Base-by-base conservation (phyloP, 805 yeast genomes). In the Cyberlindnera amylophila region DNA sequence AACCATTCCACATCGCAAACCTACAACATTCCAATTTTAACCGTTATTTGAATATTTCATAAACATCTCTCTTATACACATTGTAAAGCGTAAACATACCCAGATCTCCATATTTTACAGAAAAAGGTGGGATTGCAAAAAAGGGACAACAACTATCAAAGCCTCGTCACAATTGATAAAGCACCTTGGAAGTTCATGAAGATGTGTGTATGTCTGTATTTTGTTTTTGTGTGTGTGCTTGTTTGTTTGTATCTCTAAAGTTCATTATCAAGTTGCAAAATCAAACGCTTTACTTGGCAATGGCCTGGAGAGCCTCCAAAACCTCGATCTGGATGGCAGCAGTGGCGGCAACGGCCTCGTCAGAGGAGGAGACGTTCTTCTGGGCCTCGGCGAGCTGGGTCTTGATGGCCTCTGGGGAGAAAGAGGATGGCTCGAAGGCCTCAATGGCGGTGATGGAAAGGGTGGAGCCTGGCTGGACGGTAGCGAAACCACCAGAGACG, bases 251-350 rank as follows among this genome's bases (percentile, higher is more conserved):
- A 11, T 14, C 5, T 14, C 14, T n/a, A n/a, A n/a, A 14, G 9
- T 4, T 24, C 32, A n/a, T 33, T 13, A 34, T 28, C 17, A 36
- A 17, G n/a, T 6, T 36, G 34, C 29, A 29, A 36, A 8, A 16
- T 10, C 15, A 28, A 16, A 23, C 36, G 14, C 13, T 27, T 62
- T 77, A 82, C 70, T 83, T 82, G 58, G 86, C 88, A 66, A 83
- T 81, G 57, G 82, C 78, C 67, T 86, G 84, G 65, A 91, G 76
- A 59, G 96, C 93, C 80, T 91, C 96, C 65, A 93, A 81, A 44
- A 93, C 96, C 73, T 93, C 97, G 63, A 91, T 75, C 77, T 91
- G 93, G 64, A 93, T 87, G 67, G 82, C 81, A 61, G 98, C 98
- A 73, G 86, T 95, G 53, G 96, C 95, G 57, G 95, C 93, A 53